These are phyloP conservation scores for Ceratonia siliqua DNA, from an alignment of 306 rosid genomes.

Conservation along the genomic window DNA sequence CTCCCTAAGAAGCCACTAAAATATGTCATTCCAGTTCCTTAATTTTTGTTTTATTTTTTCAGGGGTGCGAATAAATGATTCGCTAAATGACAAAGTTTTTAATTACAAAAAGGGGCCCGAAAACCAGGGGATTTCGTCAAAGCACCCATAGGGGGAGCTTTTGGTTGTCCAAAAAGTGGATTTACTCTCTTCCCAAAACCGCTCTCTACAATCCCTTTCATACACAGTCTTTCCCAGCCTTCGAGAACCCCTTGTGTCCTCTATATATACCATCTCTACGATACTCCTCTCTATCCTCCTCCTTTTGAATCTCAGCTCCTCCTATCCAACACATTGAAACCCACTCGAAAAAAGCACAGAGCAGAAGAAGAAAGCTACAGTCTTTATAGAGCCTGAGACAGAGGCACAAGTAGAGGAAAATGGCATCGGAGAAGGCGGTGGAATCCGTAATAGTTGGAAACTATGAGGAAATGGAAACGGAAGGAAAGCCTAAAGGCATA, in stretches of 20 bases:
- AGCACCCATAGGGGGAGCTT: not conserved
- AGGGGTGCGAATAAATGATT: not conserved
- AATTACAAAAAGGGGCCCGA: slow-evolving; percentile 53
- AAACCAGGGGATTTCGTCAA: slow-evolving; percentile 44
- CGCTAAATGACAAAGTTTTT: slow-evolving; percentile 39
- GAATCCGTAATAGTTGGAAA: slow-evolving; percentile 79
- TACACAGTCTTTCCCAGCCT: slow-evolving; percentile 46
- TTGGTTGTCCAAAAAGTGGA: slow-evolving; percentile 38
- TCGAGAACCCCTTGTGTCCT: slow-evolving; percentile 53
- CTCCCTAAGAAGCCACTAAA: slow-evolving; percentile 41
- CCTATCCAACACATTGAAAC: not conserved
- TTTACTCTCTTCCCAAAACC: slow-evolving; percentile 60
- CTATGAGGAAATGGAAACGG: slow-evolving; percentile 92
- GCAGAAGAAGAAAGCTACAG: not conserved
- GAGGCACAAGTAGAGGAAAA: not conserved
- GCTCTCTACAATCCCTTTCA: slow-evolving; percentile 62
- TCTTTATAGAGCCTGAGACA: too few species aligned
- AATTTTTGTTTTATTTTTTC: not conserved
- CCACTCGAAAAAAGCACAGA: not conserved
- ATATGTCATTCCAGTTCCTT: not conserved
- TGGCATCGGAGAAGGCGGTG: slow-evolving; percentile 71
- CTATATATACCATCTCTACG: slow-evolving; percentile 39
- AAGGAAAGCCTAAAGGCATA: slow-evolving; percentile 57
- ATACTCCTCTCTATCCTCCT: not conserved
- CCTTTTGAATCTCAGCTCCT: slow-evolving; percentile 19